Evolutionary conservation across 2,329 filamentous ascomycete species (phyloP).

Genomic region (Fusarium drepaniforme): DNA sequence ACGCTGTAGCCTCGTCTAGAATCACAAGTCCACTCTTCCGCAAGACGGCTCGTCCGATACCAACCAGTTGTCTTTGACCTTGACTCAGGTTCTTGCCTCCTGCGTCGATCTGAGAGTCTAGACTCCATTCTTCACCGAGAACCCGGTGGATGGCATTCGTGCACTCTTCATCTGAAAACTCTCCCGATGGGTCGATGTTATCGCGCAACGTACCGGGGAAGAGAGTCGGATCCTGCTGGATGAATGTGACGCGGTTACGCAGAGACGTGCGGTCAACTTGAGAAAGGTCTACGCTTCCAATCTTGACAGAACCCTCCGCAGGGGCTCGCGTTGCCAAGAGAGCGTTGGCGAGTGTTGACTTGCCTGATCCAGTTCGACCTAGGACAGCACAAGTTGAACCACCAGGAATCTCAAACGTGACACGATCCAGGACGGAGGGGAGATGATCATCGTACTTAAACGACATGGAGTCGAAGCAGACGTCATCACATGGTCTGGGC

Average conservation of each 20-base stretch:
- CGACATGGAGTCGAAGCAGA: slow-evolving; percentile 82
- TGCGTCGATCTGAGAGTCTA: slow-evolving; percentile 66
- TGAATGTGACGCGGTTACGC: slow-evolving; percentile 70
- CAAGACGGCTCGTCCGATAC: slow-evolving; percentile 71
- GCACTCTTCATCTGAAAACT: slow-evolving; percentile 66
- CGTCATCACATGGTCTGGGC: slow-evolving; percentile 79
- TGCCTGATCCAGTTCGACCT: slow-evolving; percentile 88
- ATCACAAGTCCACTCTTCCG: slow-evolving; percentile 71
- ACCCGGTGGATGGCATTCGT: slow-evolving; percentile 68
- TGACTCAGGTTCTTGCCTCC: slow-evolving; percentile 73
- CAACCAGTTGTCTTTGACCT: slow-evolving; percentile 72
- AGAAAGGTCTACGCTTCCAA: slow-evolving; percentile 66
- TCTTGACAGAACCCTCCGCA: slow-evolving; percentile 61
- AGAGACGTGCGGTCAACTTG: slow-evolving; percentile 66
- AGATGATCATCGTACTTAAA: slow-evolving; percentile 84
- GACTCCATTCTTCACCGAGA: slow-evolving; percentile 62
- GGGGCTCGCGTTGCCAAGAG: slow-evolving; percentile 69
- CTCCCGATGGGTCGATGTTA: slow-evolving; percentile 76
- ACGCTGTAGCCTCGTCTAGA: slow-evolving; percentile 74
- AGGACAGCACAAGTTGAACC: slow-evolving; percentile 75
- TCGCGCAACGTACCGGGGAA: slow-evolving; percentile 70
- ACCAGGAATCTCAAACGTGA: slow-evolving; percentile 79
- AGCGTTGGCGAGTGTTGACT: slow-evolving; percentile 78
- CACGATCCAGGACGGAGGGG: slow-evolving; percentile 76
- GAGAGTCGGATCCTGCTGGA: slow-evolving; percentile 73